Percentiles rank a stretch among this genome's conserved stretches.
Conservation (phyloP, 257 asterid species). For the Nicotiana benthamiana region DNA sequence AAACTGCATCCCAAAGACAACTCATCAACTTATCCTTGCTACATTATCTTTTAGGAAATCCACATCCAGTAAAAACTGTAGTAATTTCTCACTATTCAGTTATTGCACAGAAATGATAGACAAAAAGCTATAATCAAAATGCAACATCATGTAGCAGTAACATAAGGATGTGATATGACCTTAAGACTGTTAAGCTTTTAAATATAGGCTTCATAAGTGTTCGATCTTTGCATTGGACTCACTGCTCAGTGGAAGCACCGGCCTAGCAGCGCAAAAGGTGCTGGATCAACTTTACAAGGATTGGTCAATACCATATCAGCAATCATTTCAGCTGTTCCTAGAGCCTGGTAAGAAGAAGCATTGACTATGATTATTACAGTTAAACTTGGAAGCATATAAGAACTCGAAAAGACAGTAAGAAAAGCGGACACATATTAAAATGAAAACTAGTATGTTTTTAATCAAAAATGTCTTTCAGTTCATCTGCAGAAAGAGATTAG, state of each 20-base stretch:
- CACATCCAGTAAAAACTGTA: neutral
- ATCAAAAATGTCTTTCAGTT: no score
- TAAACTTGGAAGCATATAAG: neutral
- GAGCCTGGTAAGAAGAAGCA: slow-evolving; percentile 39
- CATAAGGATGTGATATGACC: neutral
- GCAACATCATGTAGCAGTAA: neutral
- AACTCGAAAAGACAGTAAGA: neutral
- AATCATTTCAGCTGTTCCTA: slow-evolving; percentile 95
- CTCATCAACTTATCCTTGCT: neutral
- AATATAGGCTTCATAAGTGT: neutral
- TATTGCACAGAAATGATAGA: neutral
- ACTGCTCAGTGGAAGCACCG: slow-evolving; percentile 7
- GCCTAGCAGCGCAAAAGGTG: slow-evolving; percentile 48
- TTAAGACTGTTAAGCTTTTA: neutral
- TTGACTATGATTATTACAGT: neutral
- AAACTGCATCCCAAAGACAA: neutral
- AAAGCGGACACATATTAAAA: neutral
- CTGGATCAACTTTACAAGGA: slow-evolving; percentile 53
- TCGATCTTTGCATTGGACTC: neutral
- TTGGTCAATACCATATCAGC: slow-evolving; percentile 68
- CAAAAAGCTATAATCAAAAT: neutral
- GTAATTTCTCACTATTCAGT: neutral
- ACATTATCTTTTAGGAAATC: neutral
- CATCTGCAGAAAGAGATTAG: neutral
- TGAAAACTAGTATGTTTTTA: neutral